These are phyloP conservation scores for Tranzscheliella williamsii DNA, from an alignment of 1,284 basidiomycete genomes.

Conservation along the genomic window DNA sequence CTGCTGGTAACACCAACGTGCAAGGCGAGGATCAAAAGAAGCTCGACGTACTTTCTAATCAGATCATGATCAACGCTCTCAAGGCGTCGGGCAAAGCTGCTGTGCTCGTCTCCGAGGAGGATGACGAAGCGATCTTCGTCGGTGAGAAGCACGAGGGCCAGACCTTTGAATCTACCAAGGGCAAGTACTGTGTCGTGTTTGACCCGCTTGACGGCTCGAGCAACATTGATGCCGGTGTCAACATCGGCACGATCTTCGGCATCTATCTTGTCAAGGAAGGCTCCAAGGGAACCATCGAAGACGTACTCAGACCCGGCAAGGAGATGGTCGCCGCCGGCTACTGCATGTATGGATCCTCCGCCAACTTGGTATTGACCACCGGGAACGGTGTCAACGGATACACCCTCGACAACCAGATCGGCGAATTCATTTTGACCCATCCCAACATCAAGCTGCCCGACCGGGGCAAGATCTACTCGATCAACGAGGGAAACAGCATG, in stretches of 20 bases:
- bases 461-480: slow-evolving; percentile 98
- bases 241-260: slow-evolving; percentile 99
- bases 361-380: slow-evolving; percentile 93
- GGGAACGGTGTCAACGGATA: slow-evolving; percentile 97
- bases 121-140: slow-evolving; percentile 89
- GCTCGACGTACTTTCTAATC: slow-evolving; percentile 93
- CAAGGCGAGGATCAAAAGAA: slow-evolving; percentile 99
- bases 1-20: slow-evolving; percentile 93
- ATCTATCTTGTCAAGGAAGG: slow-evolving; percentile 82
- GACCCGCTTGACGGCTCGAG: slow-evolving; percentile 97
- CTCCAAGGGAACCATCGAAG: slow-evolving; percentile 76
- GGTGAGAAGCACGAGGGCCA: slow-evolving; percentile 64
- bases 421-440: slow-evolving; percentile 99
- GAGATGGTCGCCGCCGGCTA: slow-evolving; percentile 96
- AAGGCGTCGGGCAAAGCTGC: slow-evolving; percentile 91
- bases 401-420: slow-evolving; percentile 82
- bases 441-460: slow-evolving; percentile 91
- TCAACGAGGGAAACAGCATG: slow-evolving; percentile 97
- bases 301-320: slow-evolving; percentile 89
- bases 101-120: slow-evolving; percentile 94
- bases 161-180: slow-evolving; percentile 51
- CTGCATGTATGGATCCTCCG: slow-evolving; percentile 89
- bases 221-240: slow-evolving; percentile 99
- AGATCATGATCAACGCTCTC: slow-evolving; percentile 95
- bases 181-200: slow-evolving; percentile 86